Base-by-base conservation (phyloP, 2,329 filamentous ascomycete species). In the Penicillium sp. region DNA sequence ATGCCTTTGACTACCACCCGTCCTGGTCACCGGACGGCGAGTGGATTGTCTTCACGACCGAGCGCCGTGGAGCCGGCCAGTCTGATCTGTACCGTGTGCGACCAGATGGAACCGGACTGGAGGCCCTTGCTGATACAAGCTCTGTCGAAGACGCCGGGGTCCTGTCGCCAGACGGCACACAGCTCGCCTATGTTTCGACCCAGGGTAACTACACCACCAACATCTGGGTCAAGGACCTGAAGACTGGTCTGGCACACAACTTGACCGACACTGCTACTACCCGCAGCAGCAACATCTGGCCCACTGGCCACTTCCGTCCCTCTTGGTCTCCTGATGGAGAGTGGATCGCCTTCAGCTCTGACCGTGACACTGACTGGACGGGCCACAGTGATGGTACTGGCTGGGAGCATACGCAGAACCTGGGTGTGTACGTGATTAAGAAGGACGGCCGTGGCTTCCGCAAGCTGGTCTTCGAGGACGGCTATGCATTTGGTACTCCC, bases 291-390 rank as follows among this genome's bases (percentile, higher is more conserved):
- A 23, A 47, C 1, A 48, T 47, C 22, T 49, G 50, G 23, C 59
- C 59, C 7, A 44, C 73, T 43, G 72, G 75, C 3, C 67, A 74
- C 58, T 78, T 75, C 61, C 68, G 70, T 2, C 48, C 48, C 11
- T 50, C 48, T 15, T 50, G 48, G 48, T 50, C 48, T 26, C 48
- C 48, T 14, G 25, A 42, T 14, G 48, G 48, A 50, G 35, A 50
- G 20, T 50, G 48, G 48, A 43, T 50, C 25, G 71, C 67, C 2
- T 77, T 78, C 54, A 67, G 67, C 18, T 79, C 75, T 5, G 75
- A 79, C 49, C 70, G 72, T 20, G 76, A 78, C 55, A 76, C 76
- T 1, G 66, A 68, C 14, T 79, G 75, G 76, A 69, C 66, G 3
- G 76, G 76, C 2, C 75, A 79, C 52, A 69, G 71, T 12, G 71